phyloP scores from a whole-genome alignment of 208 protist species.

The Trichomonas tenax region DNA sequence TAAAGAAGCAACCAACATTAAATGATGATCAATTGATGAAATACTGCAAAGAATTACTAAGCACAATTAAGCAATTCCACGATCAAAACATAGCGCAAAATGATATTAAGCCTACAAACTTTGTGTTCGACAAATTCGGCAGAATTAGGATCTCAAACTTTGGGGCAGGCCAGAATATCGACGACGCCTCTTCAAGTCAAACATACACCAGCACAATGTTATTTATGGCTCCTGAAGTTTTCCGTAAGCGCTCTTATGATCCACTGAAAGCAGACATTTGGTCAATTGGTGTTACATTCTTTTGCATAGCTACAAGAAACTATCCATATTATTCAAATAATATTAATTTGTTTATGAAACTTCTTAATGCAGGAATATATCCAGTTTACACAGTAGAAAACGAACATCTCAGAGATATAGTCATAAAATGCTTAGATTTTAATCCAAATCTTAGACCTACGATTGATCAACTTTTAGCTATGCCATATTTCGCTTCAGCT shows the following conservation, averaged over 20 bases:
- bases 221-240: not conserved
- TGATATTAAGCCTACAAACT: not conserved
- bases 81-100: not conserved
- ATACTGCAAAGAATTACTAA: not conserved
- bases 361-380: not conserved
- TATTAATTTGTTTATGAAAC: not conserved
- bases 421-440: not conserved
- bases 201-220: not conserved
- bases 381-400: not conserved
- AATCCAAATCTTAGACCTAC: not conserved
- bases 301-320: not conserved
- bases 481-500: not conserved
- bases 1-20: not conserved
- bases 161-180: too few species aligned
- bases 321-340: not conserved
- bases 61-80: not conserved
- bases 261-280: not conserved
- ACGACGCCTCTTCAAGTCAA: not conserved
- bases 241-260: not conserved
- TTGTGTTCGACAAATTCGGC: not conserved
- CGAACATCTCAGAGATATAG: not conserved
- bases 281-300: not conserved
- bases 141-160: not conserved
- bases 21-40: not conserved
- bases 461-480: not conserved